Conservation (phyloP, 2,329 filamentous ascomycete species). For the Xylariaceae sp. region DNA sequence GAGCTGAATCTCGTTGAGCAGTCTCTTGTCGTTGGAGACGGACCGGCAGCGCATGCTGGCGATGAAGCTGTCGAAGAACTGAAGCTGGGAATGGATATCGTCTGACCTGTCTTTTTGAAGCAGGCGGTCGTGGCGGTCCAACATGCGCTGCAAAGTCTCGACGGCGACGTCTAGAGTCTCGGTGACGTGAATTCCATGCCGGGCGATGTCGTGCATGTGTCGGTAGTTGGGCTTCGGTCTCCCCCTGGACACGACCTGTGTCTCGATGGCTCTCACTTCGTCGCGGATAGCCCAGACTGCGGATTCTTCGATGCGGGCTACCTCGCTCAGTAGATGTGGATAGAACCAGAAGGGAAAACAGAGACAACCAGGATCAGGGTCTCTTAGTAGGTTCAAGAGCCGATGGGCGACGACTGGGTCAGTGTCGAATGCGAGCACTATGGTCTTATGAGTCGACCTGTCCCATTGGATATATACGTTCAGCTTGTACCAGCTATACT, state of each 20-base stretch:
- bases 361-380: background rate
- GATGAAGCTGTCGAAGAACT: constrained; percentile 32
- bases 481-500: constrained; percentile 34
- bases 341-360: constrained; percentile 37
- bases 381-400: constrained; percentile 5
- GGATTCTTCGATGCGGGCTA: constrained; percentile 31
- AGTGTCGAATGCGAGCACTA: constrained; percentile 32
- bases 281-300: constrained; percentile 38
- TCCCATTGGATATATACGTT: constrained; percentile 32
- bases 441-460: constrained; percentile 19
- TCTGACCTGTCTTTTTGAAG: constrained; percentile 8
- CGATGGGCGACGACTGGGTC: background rate
- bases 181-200: constrained; percentile 41
- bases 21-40: constrained; percentile 37
- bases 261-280: constrained; percentile 34
- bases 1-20: constrained; percentile 53
- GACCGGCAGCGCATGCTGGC: constrained; percentile 34
- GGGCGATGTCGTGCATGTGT: constrained; percentile 37
- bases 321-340: constrained; percentile 26
- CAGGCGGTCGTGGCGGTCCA: constrained; percentile 29
- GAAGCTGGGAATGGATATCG: constrained; percentile 31
- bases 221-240: constrained; percentile 33
- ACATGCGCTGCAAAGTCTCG: constrained; percentile 31
- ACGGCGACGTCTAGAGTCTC: constrained; percentile 38
- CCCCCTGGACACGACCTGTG: background rate